phyloP scores from a whole-genome alignment of 2,329 filamentous ascomycete genomes.

The Penicillium sclerotigenum region DNA sequence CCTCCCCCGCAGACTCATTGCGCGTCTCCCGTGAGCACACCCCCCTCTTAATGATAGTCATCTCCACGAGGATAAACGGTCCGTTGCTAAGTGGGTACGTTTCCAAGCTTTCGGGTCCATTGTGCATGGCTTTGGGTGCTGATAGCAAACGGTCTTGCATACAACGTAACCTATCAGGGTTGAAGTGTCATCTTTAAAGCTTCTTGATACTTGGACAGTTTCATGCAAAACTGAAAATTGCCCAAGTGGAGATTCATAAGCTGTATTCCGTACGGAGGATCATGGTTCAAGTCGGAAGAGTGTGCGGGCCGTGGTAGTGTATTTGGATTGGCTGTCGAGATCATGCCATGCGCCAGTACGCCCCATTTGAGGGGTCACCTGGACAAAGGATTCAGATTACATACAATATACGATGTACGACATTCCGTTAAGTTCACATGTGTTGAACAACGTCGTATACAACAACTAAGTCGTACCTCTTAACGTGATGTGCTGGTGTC shows the following conservation, averaged over 20 bases:
- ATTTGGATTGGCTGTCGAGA: background rate
- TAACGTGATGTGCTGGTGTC: background rate
- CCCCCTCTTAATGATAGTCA: background rate
- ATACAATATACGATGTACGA: background rate
- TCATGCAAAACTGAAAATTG: background rate
- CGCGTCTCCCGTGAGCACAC: background rate
- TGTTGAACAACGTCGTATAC: background rate
- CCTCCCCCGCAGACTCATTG: background rate
- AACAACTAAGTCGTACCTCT: background rate
- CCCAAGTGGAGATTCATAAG: background rate
- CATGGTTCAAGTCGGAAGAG: background rate
- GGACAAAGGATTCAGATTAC: background rate
- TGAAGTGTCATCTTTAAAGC: background rate
- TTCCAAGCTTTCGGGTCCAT: background rate
- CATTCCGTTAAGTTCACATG: background rate
- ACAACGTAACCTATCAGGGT: background rate
- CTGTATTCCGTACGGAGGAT: background rate
- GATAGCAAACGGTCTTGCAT: background rate
- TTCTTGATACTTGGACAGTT: background rate
- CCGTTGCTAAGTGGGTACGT: background rate
- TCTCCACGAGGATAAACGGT: background rate
- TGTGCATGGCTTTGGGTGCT: background rate
- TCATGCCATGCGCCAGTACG: slow-evolving; percentile 3
- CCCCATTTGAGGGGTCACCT: background rate
- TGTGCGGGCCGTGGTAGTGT: background rate